Conservation (phyloP, 176 grass and related monocot genomes). For the Coix lacrymajobi region DNA sequence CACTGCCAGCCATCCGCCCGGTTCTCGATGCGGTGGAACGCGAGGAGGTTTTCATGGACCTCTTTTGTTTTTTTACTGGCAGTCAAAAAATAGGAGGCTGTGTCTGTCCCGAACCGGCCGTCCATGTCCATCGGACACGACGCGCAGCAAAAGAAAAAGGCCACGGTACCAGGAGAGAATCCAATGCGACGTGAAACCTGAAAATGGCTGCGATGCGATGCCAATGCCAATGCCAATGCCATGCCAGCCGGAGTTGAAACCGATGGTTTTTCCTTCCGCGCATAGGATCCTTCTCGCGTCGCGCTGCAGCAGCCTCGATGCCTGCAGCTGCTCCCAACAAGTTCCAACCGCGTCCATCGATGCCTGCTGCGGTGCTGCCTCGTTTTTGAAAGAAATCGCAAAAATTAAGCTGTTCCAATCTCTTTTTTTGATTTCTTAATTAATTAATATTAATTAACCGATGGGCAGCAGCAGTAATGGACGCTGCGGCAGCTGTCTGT, state of each 20-base stretch:
- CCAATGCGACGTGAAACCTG: slow-evolving; percentile 25
- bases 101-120: background rate
- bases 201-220: background rate
- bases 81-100: background rate
- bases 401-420: background rate
- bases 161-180: slow-evolving; percentile 20
- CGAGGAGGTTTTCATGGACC: background rate
- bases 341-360: background rate
- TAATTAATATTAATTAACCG: slow-evolving; percentile 6
- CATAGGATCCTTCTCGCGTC: slow-evolving; percentile 33
- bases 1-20: background rate
- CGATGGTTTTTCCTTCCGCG: background rate
- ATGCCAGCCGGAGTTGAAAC: background rate
- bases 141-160: background rate
- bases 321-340: too few relatives aligned
- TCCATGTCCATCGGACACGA: background rate
- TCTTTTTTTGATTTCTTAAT: slow-evolving; percentile 2
- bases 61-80: background rate
- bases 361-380: too few relatives aligned
- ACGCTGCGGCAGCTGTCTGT: background rate
- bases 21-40: slow-evolving; percentile 17
- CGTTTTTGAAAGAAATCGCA: background rate
- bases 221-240: too few relatives aligned
- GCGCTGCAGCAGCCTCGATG: too few relatives aligned
- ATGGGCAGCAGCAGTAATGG: background rate